A percentile compares a stretch with the other conserved stretches of the same genome.
Evolutionary conservation across 495 filamentous ascomycete genomes (phyloP).

Genomic region (Thozetella sp.): DNA sequence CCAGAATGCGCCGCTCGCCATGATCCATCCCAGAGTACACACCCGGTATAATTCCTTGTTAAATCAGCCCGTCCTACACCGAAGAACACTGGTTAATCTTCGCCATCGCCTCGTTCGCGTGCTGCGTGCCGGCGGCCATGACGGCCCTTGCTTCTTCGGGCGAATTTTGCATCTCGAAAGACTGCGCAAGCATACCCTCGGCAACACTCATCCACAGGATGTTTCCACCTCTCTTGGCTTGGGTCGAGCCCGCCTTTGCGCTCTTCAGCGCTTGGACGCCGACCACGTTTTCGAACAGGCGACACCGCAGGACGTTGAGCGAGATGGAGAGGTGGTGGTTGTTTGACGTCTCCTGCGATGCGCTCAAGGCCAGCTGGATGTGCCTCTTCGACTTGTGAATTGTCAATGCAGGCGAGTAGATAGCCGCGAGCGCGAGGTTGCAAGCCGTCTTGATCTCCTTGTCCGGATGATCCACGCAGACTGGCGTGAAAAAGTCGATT

Average conservation of each 20-base stretch:
- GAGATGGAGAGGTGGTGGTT: slow-evolving; percentile 80
- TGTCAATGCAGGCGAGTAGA: slow-evolving; percentile 49
- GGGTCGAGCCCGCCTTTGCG: slow-evolving; percentile 69
- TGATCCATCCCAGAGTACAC: background rate
- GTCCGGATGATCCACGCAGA: slow-evolving; percentile 70
- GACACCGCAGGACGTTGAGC: slow-evolving; percentile 80
- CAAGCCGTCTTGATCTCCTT: slow-evolving; percentile 77
- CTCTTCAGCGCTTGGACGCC: slow-evolving; percentile 92
- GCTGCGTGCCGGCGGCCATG: slow-evolving; percentile 12
- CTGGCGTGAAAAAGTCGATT: slow-evolving; percentile 64
- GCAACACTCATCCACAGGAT: slow-evolving; percentile 85
- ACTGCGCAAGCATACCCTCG: slow-evolving; percentile 76
- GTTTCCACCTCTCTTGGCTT: slow-evolving; percentile 77
- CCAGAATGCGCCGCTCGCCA: background rate
- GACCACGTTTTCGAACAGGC: slow-evolving; percentile 83
- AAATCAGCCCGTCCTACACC: background rate
- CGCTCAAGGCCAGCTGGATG: slow-evolving; percentile 62
- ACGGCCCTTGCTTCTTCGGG: slow-evolving; percentile 56
- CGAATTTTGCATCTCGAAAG: slow-evolving; percentile 72
- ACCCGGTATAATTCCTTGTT: background rate
- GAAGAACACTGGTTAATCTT: slow-evolving; percentile 6
- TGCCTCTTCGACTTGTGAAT: slow-evolving; percentile 77
- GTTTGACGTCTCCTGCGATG: slow-evolving; percentile 59
- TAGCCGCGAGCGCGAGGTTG: slow-evolving; percentile 73
- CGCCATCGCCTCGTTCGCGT: slow-evolving; percentile 15